Evolutionary conservation across 768 basidiomycete species (phyloP), one percentile per base, ranked within the genome.

Genomic region (Mycena leptocephala): DNA sequence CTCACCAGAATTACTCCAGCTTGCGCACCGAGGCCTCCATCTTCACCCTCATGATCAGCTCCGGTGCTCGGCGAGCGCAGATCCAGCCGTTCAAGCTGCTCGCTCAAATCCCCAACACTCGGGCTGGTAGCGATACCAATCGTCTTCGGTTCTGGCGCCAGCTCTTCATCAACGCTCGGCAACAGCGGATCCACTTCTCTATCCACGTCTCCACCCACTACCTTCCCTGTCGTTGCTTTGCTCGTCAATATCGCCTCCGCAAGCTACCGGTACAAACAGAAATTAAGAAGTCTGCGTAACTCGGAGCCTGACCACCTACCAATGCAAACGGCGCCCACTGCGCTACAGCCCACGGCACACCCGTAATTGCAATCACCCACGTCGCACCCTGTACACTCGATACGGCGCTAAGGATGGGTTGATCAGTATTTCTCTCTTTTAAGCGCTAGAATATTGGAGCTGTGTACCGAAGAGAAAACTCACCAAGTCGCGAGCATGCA

Each of bases 271-370:
- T 11, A 2, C 18, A 2, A 11, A 10, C 9, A 20, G 28, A 63
- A 62, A 37, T 26, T 26, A 53, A 37, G 2, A 46, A 20, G 6
- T 20, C 24, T 28, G 67, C 16, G 46, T 2, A 32, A n/a, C 9
- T 37, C 10, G 3, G 35, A 16, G 28, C 22, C 28, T 35, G 24
- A 37, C 37, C 18, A 85, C 92, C 56, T 76, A 97, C 96, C 80
- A 99, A 84, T 0, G 96, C 92, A 85, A 96, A 98, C 2, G 97
- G 97, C 2, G 94, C 96, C 98, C 97, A 99, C 83, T 95, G 94
- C 0, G 94, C 90, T 63, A 98, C 89, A 3, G 96, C 96, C 96
- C 95, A 98, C 22, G 95, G 93, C 79, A 98, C 93, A 0, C 98
- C 98, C 3, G 93, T 93, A 13, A 95, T 77, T 11, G 94, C 90